These are phyloP conservation scores for Pseudogymnoascus sp. DNA, from an alignment of 2,329 filamentous ascomycete genomes.

Conservation along the genomic window DNA sequence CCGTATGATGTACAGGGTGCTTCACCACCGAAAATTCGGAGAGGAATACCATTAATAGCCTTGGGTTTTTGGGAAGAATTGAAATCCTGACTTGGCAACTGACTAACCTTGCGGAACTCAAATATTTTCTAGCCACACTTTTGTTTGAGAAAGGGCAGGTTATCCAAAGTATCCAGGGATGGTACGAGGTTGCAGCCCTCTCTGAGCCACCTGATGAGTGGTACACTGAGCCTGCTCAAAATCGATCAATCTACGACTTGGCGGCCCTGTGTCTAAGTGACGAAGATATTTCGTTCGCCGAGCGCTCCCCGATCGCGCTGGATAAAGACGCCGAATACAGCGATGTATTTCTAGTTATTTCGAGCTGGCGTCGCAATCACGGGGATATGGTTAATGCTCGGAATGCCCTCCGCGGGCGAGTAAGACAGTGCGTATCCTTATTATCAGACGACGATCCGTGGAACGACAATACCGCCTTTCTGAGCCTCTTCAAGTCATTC, in stretches of 20 bases:
- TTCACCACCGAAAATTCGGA: neutral
- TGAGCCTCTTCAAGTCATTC: neutral
- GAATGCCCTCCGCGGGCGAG: neutral
- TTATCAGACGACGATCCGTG: neutral
- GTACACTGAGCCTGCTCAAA: neutral
- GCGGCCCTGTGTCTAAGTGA: neutral
- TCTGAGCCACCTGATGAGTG: neutral
- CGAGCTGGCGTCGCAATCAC: neutral
- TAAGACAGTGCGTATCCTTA: neutral
- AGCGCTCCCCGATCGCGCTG: neutral
- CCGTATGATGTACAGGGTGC: neutral
- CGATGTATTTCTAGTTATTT: neutral
- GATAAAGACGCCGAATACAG: neutral
- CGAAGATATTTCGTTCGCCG: neutral
- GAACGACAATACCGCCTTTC: neutral
- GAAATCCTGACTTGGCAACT: neutral
- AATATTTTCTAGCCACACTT: neutral
- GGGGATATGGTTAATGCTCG: neutral
- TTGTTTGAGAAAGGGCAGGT: neutral
- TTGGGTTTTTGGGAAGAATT: neutral
- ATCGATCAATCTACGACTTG: neutral
- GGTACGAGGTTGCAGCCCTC: neutral
- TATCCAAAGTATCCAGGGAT: neutral
- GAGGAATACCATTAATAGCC: neutral
- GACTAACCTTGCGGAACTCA: neutral